Base-by-base conservation (phyloP, 108 stramenopile species). In the Nitzschia sp. region DNA sequence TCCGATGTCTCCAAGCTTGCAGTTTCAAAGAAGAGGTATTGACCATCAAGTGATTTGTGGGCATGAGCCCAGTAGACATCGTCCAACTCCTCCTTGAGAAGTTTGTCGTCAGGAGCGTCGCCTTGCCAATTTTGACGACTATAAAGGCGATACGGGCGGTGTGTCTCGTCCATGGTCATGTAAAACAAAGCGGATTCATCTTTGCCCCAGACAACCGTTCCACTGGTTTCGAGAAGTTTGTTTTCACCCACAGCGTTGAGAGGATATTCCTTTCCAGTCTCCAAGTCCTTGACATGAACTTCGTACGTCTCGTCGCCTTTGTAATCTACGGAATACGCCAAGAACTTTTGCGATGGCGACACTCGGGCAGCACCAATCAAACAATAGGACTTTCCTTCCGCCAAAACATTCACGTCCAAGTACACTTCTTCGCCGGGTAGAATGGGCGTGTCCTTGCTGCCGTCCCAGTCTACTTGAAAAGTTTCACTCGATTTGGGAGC, bases 291-390 rank as follows among this genome's bases (percentile, higher is more conserved):
- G 29, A 98, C 84, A 47, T 77, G 73, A 32, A 98, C 55, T 21
- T 88, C 81, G 82, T 95, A 99, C 5, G 80, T 94, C 82, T 98
- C 98, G 42, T 81, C 90, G 6, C 98, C 98, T 5, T 54, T 82
- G 54, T 68, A 83, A 71, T 98, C 98, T 24, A 96, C 83, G 13
- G 95, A 65, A 76, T 98, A 99, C 26, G 94, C 98, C 28, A 97
- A 71, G 25, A 53, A 45, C 46, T 82, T 77, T n/a, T 66, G 74
- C 34, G 78, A 75, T 5, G 96, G 97, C 6, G 90, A 92, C 15
- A 82, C 56, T 24, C 64, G 65, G 24, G 84, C 72, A 3, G 70
- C 69, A 26, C 94, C 95, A 31, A 90, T 64, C 31, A 91, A 85
- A 74, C 95, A 93, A 72, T 97, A 96, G 0, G 72, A 42, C 47